Base-by-base conservation (phyloP, 768 basidiomycete genomes). In the Boletus reticulatus region DNA sequence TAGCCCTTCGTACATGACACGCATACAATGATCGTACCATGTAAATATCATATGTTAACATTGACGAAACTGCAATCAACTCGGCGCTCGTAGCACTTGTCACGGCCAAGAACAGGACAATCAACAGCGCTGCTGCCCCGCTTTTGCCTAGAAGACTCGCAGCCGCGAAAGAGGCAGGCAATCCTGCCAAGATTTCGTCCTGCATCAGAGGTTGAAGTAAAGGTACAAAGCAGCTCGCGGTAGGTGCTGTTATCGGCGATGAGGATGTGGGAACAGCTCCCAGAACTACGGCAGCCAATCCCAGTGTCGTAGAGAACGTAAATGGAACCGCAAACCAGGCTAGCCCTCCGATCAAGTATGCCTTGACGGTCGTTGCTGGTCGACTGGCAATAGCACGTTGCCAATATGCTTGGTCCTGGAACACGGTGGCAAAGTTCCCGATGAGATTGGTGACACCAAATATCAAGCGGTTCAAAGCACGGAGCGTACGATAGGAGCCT, bases 241-340 rank as follows among this genome's bases (percentile, higher is more conserved):
- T 83, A 76, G 64, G 85, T 75, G 64, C 53, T 50, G 58, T 57
- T 6, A 66, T 62, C 20, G 62, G 61, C 6, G 69, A 70, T 13
- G 61, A 71, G 3, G 62, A 22, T 0, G 69, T 56, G 19, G 69
- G 69, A 20, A 70, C 77, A 41, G 77, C 84, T 17, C 73, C 77
- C 16, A 98, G 80, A 0, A 94, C 95, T 6, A 93, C 89, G 5
- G 92, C 94, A 14, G 92, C 82, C 2, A 98, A 79, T 10, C 95
- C 95, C 39, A 97, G 81, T 2, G 89, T 90, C 0, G 91, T 94
- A 1, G 94, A 88, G 62, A 98, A 84, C 8, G 82, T 81, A 69
- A 94, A 92, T 0, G 92, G 92, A 56, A 94, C 92, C 1, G 89
- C 84, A 65, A 95, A 93, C 94, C 95, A 97, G 2, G 92, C 88